These are phyloP conservation scores for Letharia lupina DNA, from an alignment of 495 filamentous ascomycete species.

Conservation along the genomic window DNA sequence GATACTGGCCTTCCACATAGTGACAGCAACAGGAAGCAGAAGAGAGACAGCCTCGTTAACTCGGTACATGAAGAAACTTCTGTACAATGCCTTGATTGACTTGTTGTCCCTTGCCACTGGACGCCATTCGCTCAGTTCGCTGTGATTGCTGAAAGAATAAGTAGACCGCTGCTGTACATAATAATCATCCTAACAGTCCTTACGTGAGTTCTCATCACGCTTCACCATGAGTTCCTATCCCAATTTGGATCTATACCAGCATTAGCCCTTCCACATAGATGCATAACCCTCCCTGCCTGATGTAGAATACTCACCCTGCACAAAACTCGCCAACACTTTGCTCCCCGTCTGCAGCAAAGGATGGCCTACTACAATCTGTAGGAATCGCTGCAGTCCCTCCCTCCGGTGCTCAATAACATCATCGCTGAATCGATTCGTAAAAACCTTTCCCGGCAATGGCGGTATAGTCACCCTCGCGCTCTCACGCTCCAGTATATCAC, in stretches of 20 bases:
- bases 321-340: slow-evolving; percentile 90
- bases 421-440: slow-evolving; percentile 96
- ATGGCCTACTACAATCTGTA: slow-evolving; percentile 96
- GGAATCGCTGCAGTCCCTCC: slow-evolving; percentile 85
- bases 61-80: neutral
- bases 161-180: neutral
- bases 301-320: slow-evolving; percentile 64
- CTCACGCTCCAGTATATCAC: slow-evolving; percentile 95
- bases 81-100: slow-evolving; percentile 6
- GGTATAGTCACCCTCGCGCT: slow-evolving; percentile 90
- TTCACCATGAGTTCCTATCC: slow-evolving; percentile 69
- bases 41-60: neutral
- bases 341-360: slow-evolving; percentile 95
- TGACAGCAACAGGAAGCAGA: neutral
- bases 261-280: slow-evolving; percentile 7
- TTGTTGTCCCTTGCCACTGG: neutral
- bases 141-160: slow-evolving; percentile 2
- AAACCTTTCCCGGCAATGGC: slow-evolving; percentile 92
- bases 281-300: neutral
- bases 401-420: slow-evolving; percentile 95
- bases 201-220: neutral
- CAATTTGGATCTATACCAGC: slow-evolving; percentile 56
- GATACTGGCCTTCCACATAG: neutral
- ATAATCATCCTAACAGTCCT: neutral
- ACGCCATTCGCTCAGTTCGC: slow-evolving; percentile 1